Conservation (phyloP, 2,329 filamentous ascomycete genomes). For the Trichoderma simmonsii region DNA sequence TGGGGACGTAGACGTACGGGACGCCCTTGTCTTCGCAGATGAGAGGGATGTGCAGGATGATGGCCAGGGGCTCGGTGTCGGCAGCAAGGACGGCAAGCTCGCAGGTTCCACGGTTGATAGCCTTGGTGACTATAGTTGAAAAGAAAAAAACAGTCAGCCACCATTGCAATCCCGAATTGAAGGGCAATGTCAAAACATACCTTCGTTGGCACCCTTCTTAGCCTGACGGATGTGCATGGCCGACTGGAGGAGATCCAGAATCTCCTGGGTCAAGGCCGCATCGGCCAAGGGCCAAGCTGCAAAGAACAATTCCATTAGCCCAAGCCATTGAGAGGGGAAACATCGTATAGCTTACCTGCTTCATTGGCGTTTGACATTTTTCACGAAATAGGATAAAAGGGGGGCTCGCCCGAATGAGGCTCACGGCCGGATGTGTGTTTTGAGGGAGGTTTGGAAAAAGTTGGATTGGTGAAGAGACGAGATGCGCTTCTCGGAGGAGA, state of each 20-base stretch:
- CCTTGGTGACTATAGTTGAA: slow-evolving; percentile 60
- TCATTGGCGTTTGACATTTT: slow-evolving; percentile 17
- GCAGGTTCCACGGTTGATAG: slow-evolving; percentile 83
- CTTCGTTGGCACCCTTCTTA: slow-evolving; percentile 86
- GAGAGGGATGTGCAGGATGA: slow-evolving; percentile 84
- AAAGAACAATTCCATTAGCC: neutral
- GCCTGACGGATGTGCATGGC: slow-evolving; percentile 65
- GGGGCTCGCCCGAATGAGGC: slow-evolving; percentile 45
- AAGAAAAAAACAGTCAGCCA: neutral
- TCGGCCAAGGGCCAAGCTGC: slow-evolving; percentile 70
- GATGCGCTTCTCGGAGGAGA: neutral
- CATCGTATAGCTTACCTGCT: neutral
- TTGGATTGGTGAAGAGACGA: slow-evolving; percentile 12
- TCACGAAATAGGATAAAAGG: slow-evolving; percentile 20
- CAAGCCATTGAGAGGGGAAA: neutral
- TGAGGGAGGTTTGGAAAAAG: slow-evolving; percentile 16
- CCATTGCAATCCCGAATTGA: neutral
- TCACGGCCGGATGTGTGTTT: slow-evolving; percentile 47
- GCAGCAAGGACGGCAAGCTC: slow-evolving; percentile 88
- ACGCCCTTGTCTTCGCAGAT: slow-evolving; percentile 77
- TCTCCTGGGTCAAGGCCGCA: slow-evolving; percentile 70
- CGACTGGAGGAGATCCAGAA: slow-evolving; percentile 79
- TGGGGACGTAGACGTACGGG: slow-evolving; percentile 66
- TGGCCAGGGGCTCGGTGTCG: slow-evolving; percentile 82
- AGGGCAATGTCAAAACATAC: slow-evolving; percentile 28